Conservation (phyloP, 164 flowering plant species). For the Chloranthus sessilifolius region DNA sequence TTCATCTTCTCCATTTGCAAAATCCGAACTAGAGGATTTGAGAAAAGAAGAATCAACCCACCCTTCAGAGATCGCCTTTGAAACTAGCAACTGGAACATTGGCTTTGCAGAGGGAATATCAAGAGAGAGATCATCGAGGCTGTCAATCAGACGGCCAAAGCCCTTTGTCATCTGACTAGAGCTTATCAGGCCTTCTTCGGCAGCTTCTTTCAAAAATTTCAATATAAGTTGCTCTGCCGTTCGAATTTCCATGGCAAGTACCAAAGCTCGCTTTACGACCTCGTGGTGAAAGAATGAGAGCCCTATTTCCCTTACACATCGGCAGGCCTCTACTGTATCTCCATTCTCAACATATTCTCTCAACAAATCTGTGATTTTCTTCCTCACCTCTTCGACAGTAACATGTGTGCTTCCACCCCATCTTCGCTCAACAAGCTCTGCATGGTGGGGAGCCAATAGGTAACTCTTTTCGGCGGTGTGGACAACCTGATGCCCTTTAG, state of each 20-base stretch:
- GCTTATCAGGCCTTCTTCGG: conserved; percentile 90
- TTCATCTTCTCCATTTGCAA: conserved; percentile 31
- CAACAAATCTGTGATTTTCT: conserved; percentile 65
- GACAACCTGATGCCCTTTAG: conserved; percentile 71
- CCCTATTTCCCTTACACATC: conserved; percentile 85
- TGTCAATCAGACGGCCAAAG: conserved; percentile 72
- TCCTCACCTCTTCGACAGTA: conserved; percentile 94
- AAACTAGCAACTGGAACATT: conserved; percentile 52
- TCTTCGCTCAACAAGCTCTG: conserved; percentile 86
- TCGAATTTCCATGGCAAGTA: conserved; percentile 81
- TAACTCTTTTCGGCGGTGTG: conserved; percentile 94
- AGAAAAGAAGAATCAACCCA: conserved; percentile 80
- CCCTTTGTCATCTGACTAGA: conserved; percentile 95
- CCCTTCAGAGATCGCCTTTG: conserved; percentile 71
- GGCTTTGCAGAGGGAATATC: conserved; percentile 89
- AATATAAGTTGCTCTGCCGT: conserved; percentile 63
- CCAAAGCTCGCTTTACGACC: conserved; percentile 84
- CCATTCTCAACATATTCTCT: conserved; percentile 89
- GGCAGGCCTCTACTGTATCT: conserved; percentile 83
- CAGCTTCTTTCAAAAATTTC: conserved; percentile 74
- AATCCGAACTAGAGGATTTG: conserved; percentile 33
- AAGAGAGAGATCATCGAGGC: conserved; percentile 93
- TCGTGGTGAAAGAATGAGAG: conserved; percentile 94
- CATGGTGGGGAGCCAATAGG: conserved; percentile 98
- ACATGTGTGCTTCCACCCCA: conserved; percentile 97